Base-by-base conservation (phyloP, 2,329 filamentous ascomycete species). In the Mycogone perniciosa region DNA sequence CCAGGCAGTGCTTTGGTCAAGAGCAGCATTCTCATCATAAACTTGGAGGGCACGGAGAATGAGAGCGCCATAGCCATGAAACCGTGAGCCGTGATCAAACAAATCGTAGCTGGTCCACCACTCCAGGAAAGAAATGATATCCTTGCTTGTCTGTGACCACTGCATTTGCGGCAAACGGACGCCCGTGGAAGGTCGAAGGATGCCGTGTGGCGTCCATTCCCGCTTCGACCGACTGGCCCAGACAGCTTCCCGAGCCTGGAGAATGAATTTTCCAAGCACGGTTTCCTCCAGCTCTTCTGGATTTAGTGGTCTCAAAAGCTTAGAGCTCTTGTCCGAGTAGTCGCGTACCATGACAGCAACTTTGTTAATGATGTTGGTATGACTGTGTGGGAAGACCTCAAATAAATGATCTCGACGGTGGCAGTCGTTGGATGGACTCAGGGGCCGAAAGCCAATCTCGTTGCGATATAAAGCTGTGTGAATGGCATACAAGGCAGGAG, bases 71-170 rank as follows among this genome's bases (percentile, higher is more conserved):
- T 85, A 70, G 35, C 81, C 74, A 54, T 84, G 76, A 35, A 85
- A 71, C 4, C 73, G 71, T 6, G 80, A 80, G 10, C 71, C 64
- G 7, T 62, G 58, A 5, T 69, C 66, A 50, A 87, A 85, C 40
- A 79, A 72, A 43, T 72, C 67, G 53, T 77, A 76, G 56, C 76
- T 76, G 20, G 80, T 73, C 81, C 86, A 90, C 41, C 81, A 75
- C 62, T 89, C 81, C 44, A 93, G 70, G 58, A 89, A 91, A 1
- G 73, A 68, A 45, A 92, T 72, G 44, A 89, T 74, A 26, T 79
- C 71, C 37, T 71, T 62, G 53, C 61, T 64, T 1, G 59, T 50
- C 20, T 61, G 56, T 1, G 60, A 59, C 68, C 68, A 71, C 7
- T 62, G 54, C 1, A 52, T 50, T 29, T 53, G 55, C 33, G 53